Evolutionary conservation across 257 asterid species (phyloP), one percentile per base, ranked within the genome.

Genomic region (Cordia subcordata): DNA sequence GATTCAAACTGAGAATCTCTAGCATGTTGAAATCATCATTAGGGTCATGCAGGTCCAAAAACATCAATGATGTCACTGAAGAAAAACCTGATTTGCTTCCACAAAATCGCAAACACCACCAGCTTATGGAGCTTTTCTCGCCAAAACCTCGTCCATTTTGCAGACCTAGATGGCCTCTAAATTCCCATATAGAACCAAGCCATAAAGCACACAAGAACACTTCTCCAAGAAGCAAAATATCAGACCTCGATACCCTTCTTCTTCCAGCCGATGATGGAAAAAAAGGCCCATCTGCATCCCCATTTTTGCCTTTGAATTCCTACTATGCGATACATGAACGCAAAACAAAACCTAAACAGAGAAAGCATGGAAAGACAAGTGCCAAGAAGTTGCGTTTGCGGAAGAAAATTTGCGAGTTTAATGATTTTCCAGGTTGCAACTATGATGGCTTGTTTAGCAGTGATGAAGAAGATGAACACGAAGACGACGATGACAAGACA

Each of bases 281-380:
- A 10, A 75, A 64, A 32, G 73, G 82, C 61, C 85, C 87, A 21
- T 87, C 83, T 12, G 80, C 58, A 0, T 74, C 87, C 15, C 91
- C 87, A 23, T 59, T 65, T 45, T 53, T 77, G 4, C 82, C 79
- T 11, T 68, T 67, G 38, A 56, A 73, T 46, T 20, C 62, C 3
- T 52, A 49, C 56, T 46, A 49, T 23, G 32, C 53, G 18, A 40
- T 66, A 17, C 66, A 61, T 1, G 16, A 58, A 20, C 4, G 57
- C 63, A 46, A 65, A 49, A 8, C 50, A 14, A 47, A 52, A 22
- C 18, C 9, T 19, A 58, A 39, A 39, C 63, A 46, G 44, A 74
- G 50, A 27, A 74, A 52, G 19, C 15, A 1, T 1, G 63, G 14
- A 35, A 68, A 53, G 69, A 10, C 18, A 11, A 38, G 13, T 23